Evolutionary conservation across 352 stramenopile genomes (phyloP), one percentile per base, ranked within the genome.

Genomic region (Pythium brachiatum): DNA sequence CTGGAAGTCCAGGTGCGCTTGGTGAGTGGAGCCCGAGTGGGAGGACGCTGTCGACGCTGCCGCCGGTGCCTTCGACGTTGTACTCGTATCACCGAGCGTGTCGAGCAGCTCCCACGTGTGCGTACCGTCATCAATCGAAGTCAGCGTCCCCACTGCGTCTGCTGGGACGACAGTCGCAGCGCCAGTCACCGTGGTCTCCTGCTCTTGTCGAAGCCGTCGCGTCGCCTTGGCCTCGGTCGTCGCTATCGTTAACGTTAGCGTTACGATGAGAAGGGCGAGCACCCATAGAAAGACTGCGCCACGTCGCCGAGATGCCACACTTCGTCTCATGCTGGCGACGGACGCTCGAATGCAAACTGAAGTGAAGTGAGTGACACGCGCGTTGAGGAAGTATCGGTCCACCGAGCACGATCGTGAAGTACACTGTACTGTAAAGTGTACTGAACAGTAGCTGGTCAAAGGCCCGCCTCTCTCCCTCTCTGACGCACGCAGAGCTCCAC

Each of bases 1-100:
- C n/a, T 57, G 20, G n/a, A 56, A 34, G 15, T 62, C 56, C 15
- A 62, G 12, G 0, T 55, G 43, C 27, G 29, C 29, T 23, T 32
- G 12, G 25, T 47, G 43, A 15, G 43, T 41, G 0, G 41, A 50
- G 20, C 41, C 21, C 1, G n/a, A 25, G 13, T 27, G 7, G n/a
- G 41, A 31, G 5, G 20, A 12, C 20, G 23, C 7, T 2, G 52
- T 21, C 3, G 51, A 20, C n/a, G 29, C 12, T 15, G 27, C 41
- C 18, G 27, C 13, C 16, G 27, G 27, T 1, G 48, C 36, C 7
- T 38, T 38, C 32, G 32, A 38, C 32, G 32, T 38, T 38, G 32
- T n/a, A n/a, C 7, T 38, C 7, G 32, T 38, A 38, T 7, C 13
- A 12, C 7, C 13, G 32, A 9, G 39, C 6, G 41, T 29, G 6